A percentile compares a stretch with the other conserved stretches of the same genome.
Conservation (phyloP, 805 yeast species). For the Sporopachydermia quercuum region DNA sequence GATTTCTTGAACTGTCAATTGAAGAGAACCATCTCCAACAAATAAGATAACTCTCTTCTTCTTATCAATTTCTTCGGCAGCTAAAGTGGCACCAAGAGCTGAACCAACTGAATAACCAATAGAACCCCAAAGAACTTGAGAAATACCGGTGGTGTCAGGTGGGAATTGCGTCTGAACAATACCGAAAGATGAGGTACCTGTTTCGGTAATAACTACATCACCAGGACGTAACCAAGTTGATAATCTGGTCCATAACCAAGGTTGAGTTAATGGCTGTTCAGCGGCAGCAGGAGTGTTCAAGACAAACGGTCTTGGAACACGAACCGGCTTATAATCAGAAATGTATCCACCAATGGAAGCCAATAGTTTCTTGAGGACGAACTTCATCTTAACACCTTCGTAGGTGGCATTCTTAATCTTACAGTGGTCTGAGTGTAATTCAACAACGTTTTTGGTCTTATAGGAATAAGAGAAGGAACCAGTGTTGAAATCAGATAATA, state of each 20-base stretch:
- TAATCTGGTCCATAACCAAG: slow-evolving; percentile 54
- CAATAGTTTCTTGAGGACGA: slow-evolving; percentile 30
- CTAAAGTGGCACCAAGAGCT: slow-evolving; percentile 52
- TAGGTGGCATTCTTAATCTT: slow-evolving; percentile 55
- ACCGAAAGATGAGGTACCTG: slow-evolving; percentile 68
- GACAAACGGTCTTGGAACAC: slow-evolving; percentile 39
- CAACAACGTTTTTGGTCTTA: slow-evolving; percentile 60
- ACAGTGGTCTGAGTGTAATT: slow-evolving; percentile 65
- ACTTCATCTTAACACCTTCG: slow-evolving; percentile 62
- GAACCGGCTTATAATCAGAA: slow-evolving; percentile 31
- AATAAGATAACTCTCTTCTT: slow-evolving; percentile 48
- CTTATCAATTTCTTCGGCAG: slow-evolving; percentile 49
- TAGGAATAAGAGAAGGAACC: slow-evolving; percentile 69
- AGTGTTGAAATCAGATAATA: slow-evolving; percentile 68
- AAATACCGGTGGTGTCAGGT: slow-evolving; percentile 43
- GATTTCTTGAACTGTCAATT: slow-evolving; percentile 60
- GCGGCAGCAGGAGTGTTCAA: slow-evolving; percentile 37
- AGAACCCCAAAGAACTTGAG: slow-evolving; percentile 68
- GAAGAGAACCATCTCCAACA: slow-evolving; percentile 67
- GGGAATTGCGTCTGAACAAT: slow-evolving; percentile 54
- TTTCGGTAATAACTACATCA: slow-evolving; percentile 54
- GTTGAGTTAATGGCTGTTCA: slow-evolving; percentile 13
- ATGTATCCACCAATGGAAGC: slow-evolving; percentile 23
- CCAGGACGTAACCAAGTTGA: slow-evolving; percentile 50
- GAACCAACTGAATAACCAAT: slow-evolving; percentile 62